Evolutionary conservation across 176 grass and related monocot species (phyloP).

Genomic region (Lolium rigidum): DNA sequence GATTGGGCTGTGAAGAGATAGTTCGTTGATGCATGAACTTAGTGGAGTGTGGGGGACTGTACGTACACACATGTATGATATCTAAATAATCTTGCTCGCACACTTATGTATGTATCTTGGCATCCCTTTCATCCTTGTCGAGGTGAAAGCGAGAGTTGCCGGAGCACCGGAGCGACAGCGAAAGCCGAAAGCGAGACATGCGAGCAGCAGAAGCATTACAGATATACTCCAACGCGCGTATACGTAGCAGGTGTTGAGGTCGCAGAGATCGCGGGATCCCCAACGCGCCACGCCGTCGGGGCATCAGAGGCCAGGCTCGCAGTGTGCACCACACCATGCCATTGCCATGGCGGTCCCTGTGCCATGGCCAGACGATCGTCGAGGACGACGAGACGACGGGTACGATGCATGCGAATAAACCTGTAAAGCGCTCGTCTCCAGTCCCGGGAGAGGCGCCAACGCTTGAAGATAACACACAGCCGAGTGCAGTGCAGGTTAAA

Average conservation of each 20-base stretch:
- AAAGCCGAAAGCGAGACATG: not conserved
- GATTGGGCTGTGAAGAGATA: not conserved
- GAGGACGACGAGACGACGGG: too few species aligned
- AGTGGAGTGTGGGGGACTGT: not conserved
- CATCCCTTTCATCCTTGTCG: not conserved
- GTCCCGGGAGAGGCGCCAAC: not conserved
- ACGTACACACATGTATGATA: not conserved
- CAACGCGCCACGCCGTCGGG: slow-evolving; percentile 27
- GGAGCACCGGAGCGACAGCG: not conserved
- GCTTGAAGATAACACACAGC: not conserved
- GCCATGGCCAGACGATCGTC: too few species aligned
- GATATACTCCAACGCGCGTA: not conserved
- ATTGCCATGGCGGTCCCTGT: too few species aligned
- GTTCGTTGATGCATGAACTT: not conserved
- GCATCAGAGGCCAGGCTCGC: not conserved
- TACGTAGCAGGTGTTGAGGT: slow-evolving; percentile 4
- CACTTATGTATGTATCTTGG: not conserved
- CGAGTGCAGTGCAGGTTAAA: not conserved
- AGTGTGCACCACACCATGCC: too few species aligned
- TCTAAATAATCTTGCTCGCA: not conserved
- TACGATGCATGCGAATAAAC: too few species aligned
- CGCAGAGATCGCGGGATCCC: not conserved
- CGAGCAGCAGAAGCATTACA: not conserved
- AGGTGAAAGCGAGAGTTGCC: slow-evolving; percentile 18
- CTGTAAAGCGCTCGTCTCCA: too few species aligned